Evolutionary conservation across 2,329 filamentous ascomycete species (phyloP).

Genomic region (Hypoxylon sp.): DNA sequence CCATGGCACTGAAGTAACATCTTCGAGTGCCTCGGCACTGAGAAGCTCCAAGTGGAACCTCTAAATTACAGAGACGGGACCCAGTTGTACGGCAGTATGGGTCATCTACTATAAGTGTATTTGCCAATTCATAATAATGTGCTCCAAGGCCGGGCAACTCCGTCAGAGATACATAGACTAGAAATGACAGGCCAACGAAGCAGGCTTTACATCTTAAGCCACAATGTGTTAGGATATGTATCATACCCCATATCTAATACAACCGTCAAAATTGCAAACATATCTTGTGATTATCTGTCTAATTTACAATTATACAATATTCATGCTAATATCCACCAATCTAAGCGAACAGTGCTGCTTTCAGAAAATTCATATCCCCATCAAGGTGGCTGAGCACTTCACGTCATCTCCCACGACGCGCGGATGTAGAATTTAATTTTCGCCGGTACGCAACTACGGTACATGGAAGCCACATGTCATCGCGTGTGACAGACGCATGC

Average conservation of each 20-base stretch:
- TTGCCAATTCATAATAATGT: not conserved
- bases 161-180: not conserved
- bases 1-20: not conserved
- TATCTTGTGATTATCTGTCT: not conserved
- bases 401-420: constrained; percentile 6
- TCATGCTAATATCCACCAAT: not conserved
- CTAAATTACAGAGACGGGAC: not conserved
- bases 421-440: not conserved
- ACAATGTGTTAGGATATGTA: not conserved
- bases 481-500: not conserved
- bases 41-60: not conserved
- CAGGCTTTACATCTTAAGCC: not conserved
- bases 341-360: not conserved
- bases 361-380: not conserved
- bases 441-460: not conserved
- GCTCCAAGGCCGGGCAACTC: not conserved
- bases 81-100: not conserved
- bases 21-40: not conserved
- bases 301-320: constrained; percentile 6
- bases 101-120: not conserved
- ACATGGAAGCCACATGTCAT: not conserved
- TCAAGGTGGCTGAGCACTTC: constrained; percentile 15
- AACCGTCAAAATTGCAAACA: not conserved
- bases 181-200: not conserved
- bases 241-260: not conserved